Evolutionary conservation across 2,329 filamentous ascomycete genomes (phyloP), one percentile per base, ranked within the genome.

Genomic region (Paecilomyces sp.): DNA sequence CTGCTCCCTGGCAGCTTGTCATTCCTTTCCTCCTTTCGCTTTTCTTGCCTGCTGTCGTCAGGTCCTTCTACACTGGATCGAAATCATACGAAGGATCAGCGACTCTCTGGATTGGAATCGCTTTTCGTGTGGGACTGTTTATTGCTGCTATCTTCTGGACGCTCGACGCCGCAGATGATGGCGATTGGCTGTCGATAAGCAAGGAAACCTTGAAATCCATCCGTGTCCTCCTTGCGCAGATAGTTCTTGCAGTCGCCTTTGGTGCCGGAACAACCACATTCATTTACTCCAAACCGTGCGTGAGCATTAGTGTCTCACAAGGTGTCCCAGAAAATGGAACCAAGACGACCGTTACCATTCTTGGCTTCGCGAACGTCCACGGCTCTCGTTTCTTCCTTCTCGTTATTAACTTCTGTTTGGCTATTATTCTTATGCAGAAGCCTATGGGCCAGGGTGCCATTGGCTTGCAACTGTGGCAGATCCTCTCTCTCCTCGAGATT

Each of bases 281-380:
- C 74, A 80, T 88, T 56, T 97, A 90, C 86, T 88, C 91, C 0
- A 89, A 91, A 33, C 92, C 93, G 0, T 90, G 91, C 65, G 85
- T 97, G 54, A 88, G 85, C 57, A 89, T 97, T 69, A 78, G 86
- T 60, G 68, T 82, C 77, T 82, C 47, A 75, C 79, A 36, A 70
- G 78, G n/a, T 64, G 74, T 76, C 6, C 76, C 79, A 22, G 76
- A 70, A 58, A 63, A 67, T 59, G 78, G 62, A 76, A 82, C 31
- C 80, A 84, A 64, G 34, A 79, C 74, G 24, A 76, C 80, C 3
- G 85, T 97, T 61, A 90, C 89, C 33, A 89, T 97, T 61, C 83
- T 96, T 18, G 94, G 94, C 53, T 97, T 95, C 75, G 90, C 88
- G 64, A 99, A 99, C 70, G 86, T 91, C n/a, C 88, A 96, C 69